Base-by-base conservation (phyloP, 768 basidiomycete species). In the Trametes cinnabarina region DNA sequence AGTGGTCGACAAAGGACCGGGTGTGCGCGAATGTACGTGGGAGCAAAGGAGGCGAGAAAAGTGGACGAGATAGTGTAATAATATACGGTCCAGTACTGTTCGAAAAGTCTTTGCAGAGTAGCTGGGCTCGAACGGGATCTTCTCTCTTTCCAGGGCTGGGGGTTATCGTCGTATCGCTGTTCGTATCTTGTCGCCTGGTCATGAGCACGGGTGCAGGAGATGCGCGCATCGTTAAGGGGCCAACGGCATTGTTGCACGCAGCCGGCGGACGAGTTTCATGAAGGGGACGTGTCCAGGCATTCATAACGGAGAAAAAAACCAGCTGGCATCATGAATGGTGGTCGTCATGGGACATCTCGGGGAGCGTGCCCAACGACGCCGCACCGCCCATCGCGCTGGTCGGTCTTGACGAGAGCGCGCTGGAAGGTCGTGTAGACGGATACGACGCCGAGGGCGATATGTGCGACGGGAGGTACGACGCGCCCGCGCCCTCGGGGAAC, bases 311-410 rank as follows among this genome's bases (percentile, higher is more conserved):
- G 35, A 25, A 39, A 39, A n/a, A 10, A 14, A 39, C 46, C 26
- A 17, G 37, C 37, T 26, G 35, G n/a, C 49, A 51, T 62, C 57
- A 62, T 58, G 61, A 55, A 47, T 55, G 57, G 61, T 53, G 61
- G 26, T 51, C 61, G 26, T 50, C 57, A 15, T 40, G 35, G n/a
- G 44, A 28, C 25, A 46, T n/a, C 50, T 58, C 57, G 23, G 55
- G 50, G 8, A 61, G 51, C 35, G 51, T 51, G 26, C 60, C 43
- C 25, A 60, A 37, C 15, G 64, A 58, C 25, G 48, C 42, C 15
- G 61, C 60, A 37, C 62, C 52, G 32, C 60, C 62, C 58, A 65
- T 58, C 20, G 67, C 63, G 58, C 67, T 68, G 30, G 67, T 42
- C 34, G 67, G 65, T 25, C 67, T 57, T 22, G 66, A 61, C 35